Evolutionary conservation across 2,329 filamentous ascomycete species (phyloP).

Genomic region (Sporothrix brasiliensis): DNA sequence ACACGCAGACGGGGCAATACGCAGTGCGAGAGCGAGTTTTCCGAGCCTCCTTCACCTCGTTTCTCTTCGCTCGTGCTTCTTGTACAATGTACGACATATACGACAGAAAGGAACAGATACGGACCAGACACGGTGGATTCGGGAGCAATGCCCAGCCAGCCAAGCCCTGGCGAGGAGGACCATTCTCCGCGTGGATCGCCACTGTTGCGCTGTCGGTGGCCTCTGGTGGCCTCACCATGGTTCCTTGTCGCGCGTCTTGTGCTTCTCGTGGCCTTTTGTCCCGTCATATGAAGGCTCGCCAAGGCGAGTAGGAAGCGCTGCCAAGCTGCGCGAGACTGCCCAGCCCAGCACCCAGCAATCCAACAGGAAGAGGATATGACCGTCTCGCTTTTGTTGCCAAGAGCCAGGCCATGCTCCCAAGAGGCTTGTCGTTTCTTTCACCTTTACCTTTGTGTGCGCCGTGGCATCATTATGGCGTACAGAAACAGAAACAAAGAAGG

Average conservation of each 20-base stretch:
- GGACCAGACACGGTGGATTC: background rate
- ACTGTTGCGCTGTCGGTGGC: too few relatives aligned
- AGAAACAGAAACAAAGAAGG: background rate
- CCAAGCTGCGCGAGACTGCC: conserved; percentile 17
- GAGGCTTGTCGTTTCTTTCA: conserved; percentile 10
- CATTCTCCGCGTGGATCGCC: too few relatives aligned
- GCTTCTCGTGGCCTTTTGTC: background rate
- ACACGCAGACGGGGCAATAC: background rate
- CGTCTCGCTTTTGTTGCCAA: conserved; percentile 13
- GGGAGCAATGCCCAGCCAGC: too few relatives aligned
- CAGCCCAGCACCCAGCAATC: conserved; percentile 8
- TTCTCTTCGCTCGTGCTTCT: background rate
- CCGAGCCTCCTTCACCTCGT: background rate
- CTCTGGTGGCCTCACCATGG: too few relatives aligned
- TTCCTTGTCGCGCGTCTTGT: too few relatives aligned
- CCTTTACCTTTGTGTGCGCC: background rate
- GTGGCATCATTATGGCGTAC: background rate
- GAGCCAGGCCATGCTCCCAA: conserved; percentile 15
- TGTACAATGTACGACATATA: too few relatives aligned
- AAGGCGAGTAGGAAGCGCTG: background rate
- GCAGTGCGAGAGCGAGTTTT: conserved; percentile 11
- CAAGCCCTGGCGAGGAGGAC: too few relatives aligned
- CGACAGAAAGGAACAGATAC: too few relatives aligned
- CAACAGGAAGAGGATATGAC: background rate
- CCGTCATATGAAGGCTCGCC: conserved; percentile 22